Evolutionary conservation across 352 stramenopile species (phyloP), one percentile per base, ranked within the genome.

Genomic region (Phytophthora colocasiae): DNA sequence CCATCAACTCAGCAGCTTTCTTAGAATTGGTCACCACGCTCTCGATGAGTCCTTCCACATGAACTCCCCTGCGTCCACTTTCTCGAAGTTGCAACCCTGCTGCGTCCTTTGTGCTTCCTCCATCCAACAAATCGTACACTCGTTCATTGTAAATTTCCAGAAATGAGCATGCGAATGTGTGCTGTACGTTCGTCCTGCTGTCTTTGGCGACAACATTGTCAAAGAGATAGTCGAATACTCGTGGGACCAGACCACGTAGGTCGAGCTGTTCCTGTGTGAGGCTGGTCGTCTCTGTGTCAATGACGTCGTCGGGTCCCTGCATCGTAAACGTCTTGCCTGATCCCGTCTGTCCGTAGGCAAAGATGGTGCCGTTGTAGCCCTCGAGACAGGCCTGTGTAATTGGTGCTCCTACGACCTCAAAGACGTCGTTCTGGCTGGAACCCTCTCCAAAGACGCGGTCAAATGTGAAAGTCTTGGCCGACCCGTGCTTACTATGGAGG

Each of bases 81-180:
- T 95, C 87, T 14, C 86, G 62, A n/a, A 95, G 54, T 50, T 85
- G 81, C 11, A 95, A 65, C 0, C 86, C 87, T 2, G 74, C 66
- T 0, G 77, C 34, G 43, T 90, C 83, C n/a, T 83, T 84, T 15
- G 69, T 54, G 45, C 81, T 86, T 17, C 77, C 71, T 29, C 69
- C 80, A 41, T 96, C 83, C 17, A 98, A 79, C 24, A 98, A 49
- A 77, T 98, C 95, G 60, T 91, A 98, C 43, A 98, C 94, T 31
- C 89, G 82, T 71, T 98, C 95, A 69, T 98, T 98, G 76, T 98
- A 98, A 56, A 98, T 98, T 74, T 98, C 95, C 44, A 98, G 73
- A 66, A 98, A 98, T 0, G 91, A 97, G 74, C 86, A 93, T 4
- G 78, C 64, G 50, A 92, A 92, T 45, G 71, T 92, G 63, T 90